Base-by-base conservation (phyloP, 768 basidiomycete genomes). In the Zangia roseola region DNA sequence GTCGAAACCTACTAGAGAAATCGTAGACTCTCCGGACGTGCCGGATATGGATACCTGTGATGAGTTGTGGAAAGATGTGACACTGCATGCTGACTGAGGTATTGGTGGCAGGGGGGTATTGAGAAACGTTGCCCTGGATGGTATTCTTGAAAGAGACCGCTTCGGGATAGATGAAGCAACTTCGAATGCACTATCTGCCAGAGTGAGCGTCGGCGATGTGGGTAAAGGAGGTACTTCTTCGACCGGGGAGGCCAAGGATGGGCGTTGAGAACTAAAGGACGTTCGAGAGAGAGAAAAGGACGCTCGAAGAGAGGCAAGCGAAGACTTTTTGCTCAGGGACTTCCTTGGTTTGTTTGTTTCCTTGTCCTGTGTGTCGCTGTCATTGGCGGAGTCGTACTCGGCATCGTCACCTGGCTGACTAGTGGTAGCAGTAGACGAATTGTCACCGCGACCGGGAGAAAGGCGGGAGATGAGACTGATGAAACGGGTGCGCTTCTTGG, bases 391-490 rank as follows among this genome's bases (percentile, higher is more conserved):
- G 38, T 68, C 64, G 23, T 55, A 60, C 1, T 62, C 65, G 4
- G 31, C 33, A 6, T 55, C 52, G 5, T 45, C 50, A 5, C 17
- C 37, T 0, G 56, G 30, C 9, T 23, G 50, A 5, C 33, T 41
- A 8, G 50, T 51, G 2, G 40, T 40, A 7, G 51, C 47, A 0
- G 48, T 19, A 5, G 60, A 43, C 4, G 59, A 42, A 5, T 40
- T 6, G 4, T 69, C 65, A 13, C 19, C 30, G n/a, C 68, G 67
- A 21, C 64, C 54, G 0, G 65, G 67, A 1, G 67, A 69, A 4
- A 67, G 23, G 4, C 63, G 65, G 0, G 65, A 68, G 9, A 67
- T 65, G 35, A 67, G 60, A 38, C 58, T 65, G 30, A 69, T 63
- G 43, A 67, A 67, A 10, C 68, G 68, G 0, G 63, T n/a, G 6